Conservation (phyloP, 257 asterid genomes). For the Scutellaria minor region DNA sequence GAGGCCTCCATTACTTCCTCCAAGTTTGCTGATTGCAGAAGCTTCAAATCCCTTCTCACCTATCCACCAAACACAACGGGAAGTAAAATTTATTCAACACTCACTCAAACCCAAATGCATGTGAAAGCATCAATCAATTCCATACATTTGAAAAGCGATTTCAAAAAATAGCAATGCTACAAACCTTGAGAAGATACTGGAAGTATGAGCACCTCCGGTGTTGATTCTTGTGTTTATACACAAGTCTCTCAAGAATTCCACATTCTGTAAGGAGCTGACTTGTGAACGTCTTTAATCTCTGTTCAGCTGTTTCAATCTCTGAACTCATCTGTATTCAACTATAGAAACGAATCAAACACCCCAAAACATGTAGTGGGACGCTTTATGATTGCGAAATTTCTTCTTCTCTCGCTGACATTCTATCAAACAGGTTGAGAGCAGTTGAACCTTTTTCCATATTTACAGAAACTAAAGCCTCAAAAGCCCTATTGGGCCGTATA, state of each 20-base stretch:
- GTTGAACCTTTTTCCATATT: no score
- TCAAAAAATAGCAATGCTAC: not conserved
- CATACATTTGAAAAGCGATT: not conserved
- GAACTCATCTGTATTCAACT: conserved; percentile 51
- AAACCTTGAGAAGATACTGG: conserved; percentile 81
- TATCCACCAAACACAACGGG: conserved; percentile 26
- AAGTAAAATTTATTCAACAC: conserved; percentile 11
- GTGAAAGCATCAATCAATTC: not conserved
- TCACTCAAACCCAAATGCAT: conserved; percentile 11
- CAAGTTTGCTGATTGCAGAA: conserved; percentile 66
- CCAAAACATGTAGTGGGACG: conserved; percentile 2
- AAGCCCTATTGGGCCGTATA: no score
- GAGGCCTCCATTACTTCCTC: conserved; percentile 72
- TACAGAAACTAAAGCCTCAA: no score
- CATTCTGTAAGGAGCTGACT: conserved; percentile 71
- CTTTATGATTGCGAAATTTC: not conserved
- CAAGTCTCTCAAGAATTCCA: conserved; percentile 79
- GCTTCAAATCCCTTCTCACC: conserved; percentile 91
- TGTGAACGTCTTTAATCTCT: conserved; percentile 68
- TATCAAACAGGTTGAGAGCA: conserved; percentile 2
- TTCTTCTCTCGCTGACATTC: not conserved
- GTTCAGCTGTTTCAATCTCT: conserved; percentile 57
- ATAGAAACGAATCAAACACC: not conserved
- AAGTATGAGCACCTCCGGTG: conserved; percentile 81
- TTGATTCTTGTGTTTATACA: conserved; percentile 90